Base-by-base conservation (phyloP, 2,329 filamentous ascomycete genomes). In the Metarhizium album region DNA sequence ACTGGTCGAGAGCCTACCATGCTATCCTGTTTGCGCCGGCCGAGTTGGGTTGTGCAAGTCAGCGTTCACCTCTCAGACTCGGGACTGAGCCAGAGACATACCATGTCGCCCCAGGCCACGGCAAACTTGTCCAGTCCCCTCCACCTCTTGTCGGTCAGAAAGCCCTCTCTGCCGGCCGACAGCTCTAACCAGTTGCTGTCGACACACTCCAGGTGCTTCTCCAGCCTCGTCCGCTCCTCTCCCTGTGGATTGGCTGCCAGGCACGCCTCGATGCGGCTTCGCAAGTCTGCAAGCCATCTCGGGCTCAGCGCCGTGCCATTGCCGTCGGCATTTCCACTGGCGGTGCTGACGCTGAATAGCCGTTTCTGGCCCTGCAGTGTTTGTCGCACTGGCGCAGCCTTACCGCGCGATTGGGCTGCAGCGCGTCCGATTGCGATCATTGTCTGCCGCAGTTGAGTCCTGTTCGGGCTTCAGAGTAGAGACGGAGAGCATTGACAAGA, bases 51-150 rank as follows among this genome's bases (percentile, higher is more conserved):
- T n/a, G 22, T 13, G 11, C 22, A 23, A 43, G 22, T 43, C 22
- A 43, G 16, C 16, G 16, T 24, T 24, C 16, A 40, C 9, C 13
- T 18, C 2, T 8, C n/a, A 20, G 11, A 4, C 8, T 22, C 37
- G 11, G 7, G 40, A 13, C 13, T 24, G 20, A 23, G 20, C 3
- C 20, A 3, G 65, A 57, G 65, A 57, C 71, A 67, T 69, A 88
- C 87, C 85, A 90, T 88, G 65, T 95, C 89, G 29, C 89, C 90
- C 88, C 87, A 94, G 0, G 80, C 82, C 23, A 94, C 83, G 56
- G 76, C 74, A 53, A 87, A 82, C 49, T 75, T 71, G 55, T 80
- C 79, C 33, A 91, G 62, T 0, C 86, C 79, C 47, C 80, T 73
- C 57, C 78, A 74, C 53, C 75, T 72, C 42, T 53, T 51, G 11